Conservation (phyloP, 371 early-diverging fungal genomes). For the Polyrhizophydium stewartii region DNA sequence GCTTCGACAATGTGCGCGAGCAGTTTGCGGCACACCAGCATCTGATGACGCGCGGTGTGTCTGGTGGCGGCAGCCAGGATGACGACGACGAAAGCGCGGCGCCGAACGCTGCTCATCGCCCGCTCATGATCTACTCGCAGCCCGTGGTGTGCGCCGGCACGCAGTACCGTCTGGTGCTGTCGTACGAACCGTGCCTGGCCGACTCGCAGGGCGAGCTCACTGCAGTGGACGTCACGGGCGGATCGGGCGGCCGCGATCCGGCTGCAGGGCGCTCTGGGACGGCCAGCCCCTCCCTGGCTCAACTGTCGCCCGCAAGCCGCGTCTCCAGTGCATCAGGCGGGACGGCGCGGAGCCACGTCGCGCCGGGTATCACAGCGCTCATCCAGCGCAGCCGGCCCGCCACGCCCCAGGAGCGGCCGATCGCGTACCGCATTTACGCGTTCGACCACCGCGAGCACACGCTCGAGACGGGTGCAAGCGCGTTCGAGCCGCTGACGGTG, state of each 20-base stretch:
- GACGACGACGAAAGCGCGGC: not conserved
- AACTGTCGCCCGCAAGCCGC: no score
- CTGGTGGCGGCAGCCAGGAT: no score
- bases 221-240: not conserved
- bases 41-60: not conserved
- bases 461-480: not conserved
- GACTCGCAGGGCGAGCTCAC: no score
- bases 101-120: not conserved
- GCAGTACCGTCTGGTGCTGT: conserved; percentile 28
- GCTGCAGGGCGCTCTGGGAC: no score
- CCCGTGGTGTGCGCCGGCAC: conserved; percentile 26
- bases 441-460: conserved; percentile 14
- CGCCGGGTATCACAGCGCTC: not conserved
- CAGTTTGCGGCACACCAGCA: not conserved
- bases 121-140: conserved; percentile 14
- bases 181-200: not conserved
- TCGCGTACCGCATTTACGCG: conserved; percentile 21
- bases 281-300: no score
- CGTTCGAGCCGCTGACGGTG: conserved; percentile 21
- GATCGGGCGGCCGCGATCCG: not conserved
- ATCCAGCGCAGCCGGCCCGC: not conserved
- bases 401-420: conserved; percentile 15
- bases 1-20: conserved; percentile 2
- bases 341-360: no score
- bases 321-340: no score